Conservation (phyloP, 2,329 filamentous ascomycete species). For the Catunica adiposa region DNA sequence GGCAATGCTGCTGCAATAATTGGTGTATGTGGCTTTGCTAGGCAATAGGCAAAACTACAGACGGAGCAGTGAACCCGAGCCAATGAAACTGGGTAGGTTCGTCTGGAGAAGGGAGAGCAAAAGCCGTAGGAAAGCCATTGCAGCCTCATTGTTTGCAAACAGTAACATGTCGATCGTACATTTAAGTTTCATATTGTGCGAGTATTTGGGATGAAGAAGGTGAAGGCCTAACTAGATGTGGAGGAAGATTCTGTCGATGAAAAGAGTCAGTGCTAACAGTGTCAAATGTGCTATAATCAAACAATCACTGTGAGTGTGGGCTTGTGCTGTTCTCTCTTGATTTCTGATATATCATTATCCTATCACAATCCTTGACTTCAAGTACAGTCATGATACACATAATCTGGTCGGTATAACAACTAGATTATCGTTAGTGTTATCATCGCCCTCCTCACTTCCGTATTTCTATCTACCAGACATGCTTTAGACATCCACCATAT, state of each 20-base stretch:
- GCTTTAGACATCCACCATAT: no score
- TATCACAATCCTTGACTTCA: not conserved
- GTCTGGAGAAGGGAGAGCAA: not conserved
- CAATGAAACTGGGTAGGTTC: not conserved
- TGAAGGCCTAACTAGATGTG: not conserved
- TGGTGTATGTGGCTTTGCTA: no score
- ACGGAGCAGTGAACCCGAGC: not conserved
- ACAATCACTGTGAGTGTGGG: not conserved
- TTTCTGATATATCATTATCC: not conserved
- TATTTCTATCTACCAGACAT: no score
- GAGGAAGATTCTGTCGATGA: not conserved
- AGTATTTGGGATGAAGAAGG: not conserved
- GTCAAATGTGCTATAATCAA: not conserved
- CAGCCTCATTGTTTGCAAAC: not conserved
- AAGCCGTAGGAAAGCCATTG: not conserved
- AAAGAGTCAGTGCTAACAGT: conserved; percentile 1
- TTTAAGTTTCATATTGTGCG: not conserved
- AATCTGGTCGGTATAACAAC: no score
- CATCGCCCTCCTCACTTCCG: no score
- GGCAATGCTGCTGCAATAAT: not conserved
- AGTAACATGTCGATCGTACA: not conserved
- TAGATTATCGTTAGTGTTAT: no score
- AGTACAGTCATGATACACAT: no score
- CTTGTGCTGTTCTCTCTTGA: no score
- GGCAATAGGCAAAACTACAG: no score